Evolutionary conservation across 176 grass and related monocot species (phyloP).

Genomic region (Carex scoparia): DNA sequence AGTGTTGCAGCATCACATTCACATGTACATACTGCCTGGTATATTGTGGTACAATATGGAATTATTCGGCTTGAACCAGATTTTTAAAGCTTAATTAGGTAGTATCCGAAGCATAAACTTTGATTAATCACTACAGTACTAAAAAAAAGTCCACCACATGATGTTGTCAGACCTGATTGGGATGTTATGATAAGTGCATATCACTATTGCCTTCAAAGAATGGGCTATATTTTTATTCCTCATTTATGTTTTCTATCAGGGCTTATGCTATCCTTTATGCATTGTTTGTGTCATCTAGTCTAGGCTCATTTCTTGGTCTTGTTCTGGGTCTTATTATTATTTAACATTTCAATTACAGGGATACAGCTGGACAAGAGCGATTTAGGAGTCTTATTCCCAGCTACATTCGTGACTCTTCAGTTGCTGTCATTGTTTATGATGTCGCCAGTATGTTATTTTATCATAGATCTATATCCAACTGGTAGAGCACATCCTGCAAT

Average conservation of each 20-base stretch:
- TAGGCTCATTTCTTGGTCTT: neutral
- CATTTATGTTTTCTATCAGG: neutral
- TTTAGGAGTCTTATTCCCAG: constrained; percentile 97
- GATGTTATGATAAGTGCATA: neutral
- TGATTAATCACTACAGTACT: neutral
- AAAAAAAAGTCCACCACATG: neutral
- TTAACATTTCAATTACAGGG: constrained; percentile 44
- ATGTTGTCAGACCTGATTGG: neutral
- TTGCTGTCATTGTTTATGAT: constrained; percentile 95
- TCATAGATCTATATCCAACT: constrained; percentile 3
- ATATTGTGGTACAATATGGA: neutral
- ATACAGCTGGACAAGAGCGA: constrained; percentile 95
- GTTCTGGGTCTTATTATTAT: neutral
- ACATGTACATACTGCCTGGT: neutral
- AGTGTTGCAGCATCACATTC: neutral
- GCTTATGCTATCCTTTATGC: neutral
- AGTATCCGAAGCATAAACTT: neutral
- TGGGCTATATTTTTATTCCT: neutral
- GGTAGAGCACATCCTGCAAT: neutral
- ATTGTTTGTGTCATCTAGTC: neutral
- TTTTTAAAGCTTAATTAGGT: neutral
- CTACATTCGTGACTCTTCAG: constrained; percentile 95
- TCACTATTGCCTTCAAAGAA: neutral
- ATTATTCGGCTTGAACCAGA: neutral
- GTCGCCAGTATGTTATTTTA: constrained; percentile 70